Evolutionary conservation across 1,284 basidiomycete genomes (phyloP), one percentile per base, ranked within the genome.

Genomic region (Xerocomus cyaneibrunnescens): DNA sequence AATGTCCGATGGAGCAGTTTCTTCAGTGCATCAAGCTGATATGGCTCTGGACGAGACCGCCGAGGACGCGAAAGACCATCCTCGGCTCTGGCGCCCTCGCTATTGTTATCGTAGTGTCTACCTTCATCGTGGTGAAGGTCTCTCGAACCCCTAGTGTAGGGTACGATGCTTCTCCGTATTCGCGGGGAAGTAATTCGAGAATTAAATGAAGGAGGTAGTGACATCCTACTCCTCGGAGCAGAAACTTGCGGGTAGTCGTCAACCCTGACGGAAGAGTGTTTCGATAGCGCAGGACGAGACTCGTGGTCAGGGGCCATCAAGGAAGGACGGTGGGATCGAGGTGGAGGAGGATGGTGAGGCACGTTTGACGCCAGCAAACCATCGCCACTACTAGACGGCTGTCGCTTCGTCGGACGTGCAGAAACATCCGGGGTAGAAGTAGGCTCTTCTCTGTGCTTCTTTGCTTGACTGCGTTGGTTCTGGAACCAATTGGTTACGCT

Each of bases 401-500:
- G 64, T 47, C 57, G 61, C 4, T 62, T 58, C 30, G 64, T 60
- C 14, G 69, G 46, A 38, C 32, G 54, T 14, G 42, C 38, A 42
- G 62, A 48, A 1, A 54, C 51, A 46, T 64, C 58, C 4, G 62
- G 58, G 21, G 55, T 62, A 21, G 74, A 74, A 28, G 63, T 51
- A 7, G 54, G 58, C 7, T 79, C 83, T 56, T 85, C 83, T 57
- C 74, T 77, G 58, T 78, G 79, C 70, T 83, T 86, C 59, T 66
- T 86, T 36, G 83, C 80, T 60, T 85, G 77, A 65, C 83, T 87
- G 62, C 84, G 84, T 66, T 89, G 87, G 63, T 89, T 88, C 75
- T 89, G 87, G 69, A 90, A 89, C 88, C 87, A 89, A 65, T 89
- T 89, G 3, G 84, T 87, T 54, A 90, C 81, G 54, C 81, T 87